Base-by-base conservation (phyloP, 106 monocot genomes). In the Gastrodia elata region DNA sequence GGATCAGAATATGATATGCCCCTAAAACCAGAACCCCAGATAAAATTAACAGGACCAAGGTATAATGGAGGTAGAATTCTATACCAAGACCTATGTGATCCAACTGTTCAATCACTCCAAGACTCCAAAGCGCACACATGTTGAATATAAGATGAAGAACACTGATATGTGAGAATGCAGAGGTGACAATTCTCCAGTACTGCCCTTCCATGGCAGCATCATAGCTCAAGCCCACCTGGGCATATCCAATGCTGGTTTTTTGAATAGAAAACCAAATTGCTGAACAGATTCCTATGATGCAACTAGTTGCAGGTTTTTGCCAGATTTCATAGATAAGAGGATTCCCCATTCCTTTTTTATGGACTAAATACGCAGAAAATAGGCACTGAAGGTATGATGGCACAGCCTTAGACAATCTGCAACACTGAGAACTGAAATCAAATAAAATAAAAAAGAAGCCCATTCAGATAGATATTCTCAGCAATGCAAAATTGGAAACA, bases 101-200 rank as follows among this genome's bases (percentile, higher is more conserved):
- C 64, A 90, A 73, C 57, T 92, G 92, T 67, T 92, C 92, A 1
- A 92, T 73, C 3, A 81, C 73, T 10, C 93, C 93, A 56, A 97
- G 84, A 44, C 97, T 97, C 97, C 97, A 97, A 24, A 97, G 84
- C 2, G 97, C 92, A 28, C 88, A 91, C 90, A 91, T 90, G 82
- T 93, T 97, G 75, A 97, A 97, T 14, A 92, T 80, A 46, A 97
- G 52, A 75, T 97, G 97, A 33, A 97, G 72, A 0, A 90, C 77
- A 38, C 90, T 97, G 65, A 97, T 82, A 68, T 97, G 97, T 25
- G 97, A 97, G 77, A 97, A 91, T 0, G 92, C 90, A 24, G 97
- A 97, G 1, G 93, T 88, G 38, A 97, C 83, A 26, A 97, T 74
- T 48, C 93, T 78, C 97, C 93, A 97, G 69, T 97, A 65, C 11